Evolutionary conservation across 805 yeast genomes (phyloP), one percentile per base, ranked within the genome.

Genomic region (Pichia deserticola): DNA sequence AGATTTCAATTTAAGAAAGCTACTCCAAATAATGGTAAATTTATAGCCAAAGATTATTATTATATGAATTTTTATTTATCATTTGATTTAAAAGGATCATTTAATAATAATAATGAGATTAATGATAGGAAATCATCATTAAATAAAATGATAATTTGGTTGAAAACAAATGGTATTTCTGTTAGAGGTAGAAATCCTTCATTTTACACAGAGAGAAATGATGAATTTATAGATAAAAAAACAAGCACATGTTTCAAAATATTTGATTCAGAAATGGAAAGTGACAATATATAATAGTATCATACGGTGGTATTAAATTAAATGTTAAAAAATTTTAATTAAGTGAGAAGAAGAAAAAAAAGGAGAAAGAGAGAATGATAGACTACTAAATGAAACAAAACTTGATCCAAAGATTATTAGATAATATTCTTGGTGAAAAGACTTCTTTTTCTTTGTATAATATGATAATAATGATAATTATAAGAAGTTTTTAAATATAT

Each of bases 171-270:
- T 35, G 81, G 81, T 1, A 74, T 80, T 4, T 76, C 77, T 12
- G 84, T 79, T 8, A 62, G 85, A 53, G 85, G 85, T 3, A 62
- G 84, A 46, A 80, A 79, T 55, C 84, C 85, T 3, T 71, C 78
- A n/a, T 80, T 79, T 53, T 79, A 79, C 56, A 71, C 72, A 35
- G 78, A 76, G 50, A 64, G 79, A 49, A 74, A 76, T 44, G 82
- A 78, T 56, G 61, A 77, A 25, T 57, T 72, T 45, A 71, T 79
- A 25, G 47, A 55, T 4, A 47, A 47, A 30, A 42, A 40, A 11
- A 28, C 32, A 7, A 44, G 43, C n/a, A 33, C 15, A 8, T 48
- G 51, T 20, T 48, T 37, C 13, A 36, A 36, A 15, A 7, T 28
- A 5, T 47, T 47, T 25, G 6, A 34, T 6, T 8, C 36, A 34